phyloP scores from a whole-genome alignment of 306 rosid genomes.

The Mucuna pruriens region DNA sequence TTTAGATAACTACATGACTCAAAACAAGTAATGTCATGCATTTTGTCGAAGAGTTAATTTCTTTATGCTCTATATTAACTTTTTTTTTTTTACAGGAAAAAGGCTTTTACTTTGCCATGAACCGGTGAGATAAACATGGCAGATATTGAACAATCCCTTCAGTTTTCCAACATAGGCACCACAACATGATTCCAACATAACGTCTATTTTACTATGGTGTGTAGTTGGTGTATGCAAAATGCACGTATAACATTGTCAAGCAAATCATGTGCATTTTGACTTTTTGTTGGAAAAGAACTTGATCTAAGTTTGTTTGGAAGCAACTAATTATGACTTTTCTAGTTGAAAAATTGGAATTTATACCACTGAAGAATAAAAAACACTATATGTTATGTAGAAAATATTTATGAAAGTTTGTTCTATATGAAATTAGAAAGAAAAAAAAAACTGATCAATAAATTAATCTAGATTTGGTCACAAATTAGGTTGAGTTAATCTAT shows the following conservation, averaged over 20 bases:
- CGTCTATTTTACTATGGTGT: conserved; percentile 72
- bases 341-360: too few species aligned
- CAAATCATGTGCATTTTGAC: too few species aligned
- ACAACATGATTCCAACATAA: conserved; percentile 56
- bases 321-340: too few species aligned
- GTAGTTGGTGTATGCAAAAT: conserved; percentile 13
- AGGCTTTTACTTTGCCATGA: conserved; percentile 69
- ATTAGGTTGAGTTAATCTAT: conserved; percentile 8
- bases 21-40: not conserved
- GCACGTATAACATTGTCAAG: too few species aligned
- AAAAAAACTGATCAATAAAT: too few species aligned
- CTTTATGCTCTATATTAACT: not conserved
- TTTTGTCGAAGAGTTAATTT: conserved; percentile 6
- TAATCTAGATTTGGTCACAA: not conserved
- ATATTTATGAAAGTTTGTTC: too few species aligned
- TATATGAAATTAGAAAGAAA: too few species aligned
- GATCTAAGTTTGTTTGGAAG: too few species aligned
- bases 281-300: too few species aligned
- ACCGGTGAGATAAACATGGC: conserved; percentile 48
- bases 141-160: conserved; percentile 58
- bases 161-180: conserved; percentile 45
- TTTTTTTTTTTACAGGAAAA: conserved; percentile 52
- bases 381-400: too few species aligned
- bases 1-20: not conserved
- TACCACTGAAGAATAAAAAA: too few species aligned